Base-by-base conservation (phyloP, 176 grass and related monocot species). In the Leersia perrieri region DNA sequence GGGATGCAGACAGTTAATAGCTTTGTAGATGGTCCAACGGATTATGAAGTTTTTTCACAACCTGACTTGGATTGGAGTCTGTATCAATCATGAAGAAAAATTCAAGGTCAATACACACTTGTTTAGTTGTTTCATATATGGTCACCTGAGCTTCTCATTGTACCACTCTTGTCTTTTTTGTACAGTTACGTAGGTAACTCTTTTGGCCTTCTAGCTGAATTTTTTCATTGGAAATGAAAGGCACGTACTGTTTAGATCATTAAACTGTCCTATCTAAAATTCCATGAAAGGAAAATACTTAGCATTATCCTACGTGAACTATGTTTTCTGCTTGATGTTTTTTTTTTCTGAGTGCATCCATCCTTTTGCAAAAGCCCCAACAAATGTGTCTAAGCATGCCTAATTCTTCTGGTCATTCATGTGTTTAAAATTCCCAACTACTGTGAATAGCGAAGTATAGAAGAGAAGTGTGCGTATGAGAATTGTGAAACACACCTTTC, bases 21-120 rank as follows among this genome's bases (percentile, higher is more conserved):
- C 80, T 91, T 99, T 90, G 87, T 95, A 82, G 96, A 99, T 42
- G 96, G 96, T 28, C 84, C 84, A 12, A 99, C 91, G 5, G 96
- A 99, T 76, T 99, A 95, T 75, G 96, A 99, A 79, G 87, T 95
- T 72, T 99, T 99, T 87, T 95, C 96, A 30, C 87, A 93, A 85
- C 91, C 91, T 76, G 87, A 92, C 38, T 69, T 99, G 69, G 90
- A 99, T 83, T 99, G 96, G 96, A 86, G 91, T 77, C 77, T 88
- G 73, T 99, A 93, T 87, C 90, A 93, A 83, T 85, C 87, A 63
- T 93, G 89, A 91, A 89, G 78, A 26, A 66, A 84, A 87, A 14
- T 33, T 73, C 49, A 73, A 78, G 75, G 39, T 79, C 62, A 74
- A 83, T 76, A 76, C 78, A 81, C 77, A 53, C 73, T 81, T 72